These are phyloP conservation scores for Xylaria sp. DNA, from an alignment of 2,329 filamentous ascomycete species.

Conservation along the genomic window DNA sequence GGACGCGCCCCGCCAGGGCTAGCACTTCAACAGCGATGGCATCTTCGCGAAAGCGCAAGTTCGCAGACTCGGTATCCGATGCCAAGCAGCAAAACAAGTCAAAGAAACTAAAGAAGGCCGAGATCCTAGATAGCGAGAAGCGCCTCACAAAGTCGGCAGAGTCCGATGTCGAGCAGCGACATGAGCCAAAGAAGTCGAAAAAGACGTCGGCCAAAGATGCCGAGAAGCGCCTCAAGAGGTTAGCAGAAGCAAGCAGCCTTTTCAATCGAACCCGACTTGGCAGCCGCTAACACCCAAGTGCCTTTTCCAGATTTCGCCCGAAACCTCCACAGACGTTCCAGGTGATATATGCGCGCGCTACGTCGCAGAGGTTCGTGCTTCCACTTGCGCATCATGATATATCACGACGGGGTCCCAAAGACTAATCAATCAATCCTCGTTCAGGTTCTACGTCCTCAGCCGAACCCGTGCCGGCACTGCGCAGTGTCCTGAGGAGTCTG, in stretches of 20 bases:
- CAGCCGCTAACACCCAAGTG: background rate
- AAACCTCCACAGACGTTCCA: constrained; percentile 41
- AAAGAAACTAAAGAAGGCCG: constrained; percentile 3
- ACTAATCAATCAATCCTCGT: background rate
- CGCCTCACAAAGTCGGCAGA: constrained; percentile 12
- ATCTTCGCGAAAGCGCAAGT: constrained; percentile 15
- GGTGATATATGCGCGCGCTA: constrained; percentile 43
- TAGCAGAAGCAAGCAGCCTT: no score
- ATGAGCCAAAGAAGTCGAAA: constrained; percentile 4
- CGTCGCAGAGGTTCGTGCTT: constrained; percentile 41
- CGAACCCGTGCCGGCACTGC: constrained; percentile 41
- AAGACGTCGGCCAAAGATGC: background rate
- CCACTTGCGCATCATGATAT: background rate
- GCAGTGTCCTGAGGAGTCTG: constrained; percentile 51
- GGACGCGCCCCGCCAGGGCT: background rate
- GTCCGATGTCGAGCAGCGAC: background rate
- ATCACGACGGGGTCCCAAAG: background rate
- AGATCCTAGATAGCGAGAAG: constrained; percentile 5
- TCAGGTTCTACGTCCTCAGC: constrained; percentile 50
- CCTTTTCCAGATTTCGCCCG: constrained; percentile 33
- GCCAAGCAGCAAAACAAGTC: constrained; percentile 3
- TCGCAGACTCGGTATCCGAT: background rate
- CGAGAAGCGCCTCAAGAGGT: constrained; percentile 20
- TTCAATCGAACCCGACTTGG: no score
- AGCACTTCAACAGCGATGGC: background rate